phyloP scores from a whole-genome alignment of 2,329 filamentous ascomycete species.

The Diaporthe batatas region DNA sequence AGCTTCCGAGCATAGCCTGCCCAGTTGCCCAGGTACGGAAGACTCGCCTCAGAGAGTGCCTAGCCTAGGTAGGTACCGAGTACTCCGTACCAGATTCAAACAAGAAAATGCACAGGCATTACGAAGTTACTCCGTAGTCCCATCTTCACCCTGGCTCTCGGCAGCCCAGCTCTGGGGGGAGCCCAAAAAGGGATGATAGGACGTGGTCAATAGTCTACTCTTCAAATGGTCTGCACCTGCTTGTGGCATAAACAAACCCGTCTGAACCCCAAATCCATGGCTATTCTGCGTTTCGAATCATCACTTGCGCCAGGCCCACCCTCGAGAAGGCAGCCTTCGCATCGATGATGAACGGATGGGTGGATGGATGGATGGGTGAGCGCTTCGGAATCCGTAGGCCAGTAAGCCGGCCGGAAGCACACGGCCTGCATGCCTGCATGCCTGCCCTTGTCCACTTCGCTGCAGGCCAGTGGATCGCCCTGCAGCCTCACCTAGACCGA shows the following conservation, averaged over 20 bases:
- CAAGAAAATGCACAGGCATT: neutral
- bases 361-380: no score
- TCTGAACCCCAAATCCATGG: no score
- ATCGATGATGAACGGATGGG: neutral
- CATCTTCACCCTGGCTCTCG: neutral
- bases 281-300: no score
- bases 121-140: no score
- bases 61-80: neutral
- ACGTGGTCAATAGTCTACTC: no score
- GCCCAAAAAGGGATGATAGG: neutral
- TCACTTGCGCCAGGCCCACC: neutral
- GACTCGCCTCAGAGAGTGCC: no score
- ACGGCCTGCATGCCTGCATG: conserved; percentile 3
- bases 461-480: conserved; percentile 32
- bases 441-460: conserved; percentile 13
- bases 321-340: neutral
- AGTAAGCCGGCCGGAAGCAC: neutral
- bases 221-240: neutral
- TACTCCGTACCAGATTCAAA: neutral
- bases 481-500: conserved; percentile 26
- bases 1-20: neutral
- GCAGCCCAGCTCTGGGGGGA: neutral
- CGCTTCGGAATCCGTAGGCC: conserved; percentile 4
- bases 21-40: no score
- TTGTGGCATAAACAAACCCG: no score